Evolutionary conservation across 1,284 basidiomycete species (phyloP).

Genomic region (Cutaneotrichosporon cyanovorans): DNA sequence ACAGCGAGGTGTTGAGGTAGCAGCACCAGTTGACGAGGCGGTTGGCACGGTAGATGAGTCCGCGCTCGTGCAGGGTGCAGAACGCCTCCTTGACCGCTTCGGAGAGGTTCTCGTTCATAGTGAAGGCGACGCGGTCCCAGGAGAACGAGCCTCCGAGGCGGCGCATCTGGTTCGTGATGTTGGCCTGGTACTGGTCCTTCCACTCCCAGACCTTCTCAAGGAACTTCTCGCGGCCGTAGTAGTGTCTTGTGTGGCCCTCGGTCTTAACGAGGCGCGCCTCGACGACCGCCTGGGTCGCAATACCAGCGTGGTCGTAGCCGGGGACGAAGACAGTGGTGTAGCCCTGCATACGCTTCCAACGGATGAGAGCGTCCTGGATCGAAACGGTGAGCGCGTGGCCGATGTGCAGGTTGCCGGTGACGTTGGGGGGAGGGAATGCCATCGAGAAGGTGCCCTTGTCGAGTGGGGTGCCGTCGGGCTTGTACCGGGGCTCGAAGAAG

Average conservation of each 20-base stretch:
- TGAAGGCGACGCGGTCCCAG: conserved; percentile 90
- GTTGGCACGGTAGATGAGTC: conserved; percentile 91
- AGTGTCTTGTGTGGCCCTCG: conserved; percentile 77
- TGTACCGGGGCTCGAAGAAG: conserved; percentile 77
- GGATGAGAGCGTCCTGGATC: conserved; percentile 80
- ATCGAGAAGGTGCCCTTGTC: conserved; percentile 74
- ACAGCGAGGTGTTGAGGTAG: conserved; percentile 88
- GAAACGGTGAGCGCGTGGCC: conserved; percentile 91
- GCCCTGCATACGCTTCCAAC: conserved; percentile 96
- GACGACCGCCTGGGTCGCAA: conserved; percentile 96
- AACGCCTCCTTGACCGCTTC: conserved; percentile 90
- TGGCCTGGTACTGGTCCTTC: conserved; percentile 94
- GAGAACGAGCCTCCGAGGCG: conserved; percentile 91
- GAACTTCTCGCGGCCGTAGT: conserved; percentile 89
- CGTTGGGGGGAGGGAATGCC: conserved; percentile 93
- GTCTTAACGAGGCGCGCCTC: conserved; percentile 85
- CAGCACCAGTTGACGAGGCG: conserved; percentile 99
- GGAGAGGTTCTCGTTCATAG: conserved; percentile 81
- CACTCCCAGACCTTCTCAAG: conserved; percentile 88
- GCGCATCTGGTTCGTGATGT: conserved; percentile 84
- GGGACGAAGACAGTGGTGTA: conserved; percentile 86
- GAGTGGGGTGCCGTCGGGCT: conserved; percentile 51
- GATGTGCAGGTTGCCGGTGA: conserved; percentile 93
- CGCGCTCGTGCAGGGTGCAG: conserved; percentile 84
- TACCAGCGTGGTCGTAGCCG: conserved; percentile 97